phyloP scores from a whole-genome alignment of 345 rosid species.

The Diplotaxis tenuifolia region DNA sequence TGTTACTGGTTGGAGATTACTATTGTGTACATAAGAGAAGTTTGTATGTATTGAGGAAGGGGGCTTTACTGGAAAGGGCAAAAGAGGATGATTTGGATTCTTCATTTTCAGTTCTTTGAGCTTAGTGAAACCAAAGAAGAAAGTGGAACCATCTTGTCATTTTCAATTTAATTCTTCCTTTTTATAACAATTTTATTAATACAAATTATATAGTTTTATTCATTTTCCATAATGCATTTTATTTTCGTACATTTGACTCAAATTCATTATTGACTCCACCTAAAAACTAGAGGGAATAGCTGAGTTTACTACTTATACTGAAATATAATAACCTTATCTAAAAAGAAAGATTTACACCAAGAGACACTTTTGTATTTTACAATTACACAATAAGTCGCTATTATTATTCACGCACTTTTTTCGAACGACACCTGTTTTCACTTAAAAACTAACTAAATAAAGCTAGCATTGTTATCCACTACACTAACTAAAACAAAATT shows the following conservation, averaged over 20 bases:
- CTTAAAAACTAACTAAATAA: no score
- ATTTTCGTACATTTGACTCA: neutral
- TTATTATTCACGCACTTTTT: no score
- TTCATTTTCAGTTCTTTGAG: conserved; percentile 13
- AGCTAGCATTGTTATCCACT: no score
- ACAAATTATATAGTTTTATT: conserved; percentile 1
- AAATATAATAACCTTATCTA: no score
- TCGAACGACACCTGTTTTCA: no score
- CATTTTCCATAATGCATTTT: neutral
- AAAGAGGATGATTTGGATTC: conserved; percentile 35
- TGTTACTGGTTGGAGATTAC: conserved; percentile 24
- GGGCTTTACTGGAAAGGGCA: conserved; percentile 18
- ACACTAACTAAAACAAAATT: no score
- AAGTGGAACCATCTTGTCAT: conserved; percentile 32
- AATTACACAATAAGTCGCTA: no score
- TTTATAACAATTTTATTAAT: conserved; percentile 23
- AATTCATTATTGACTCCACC: neutral
- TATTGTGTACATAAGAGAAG: conserved; percentile 38
- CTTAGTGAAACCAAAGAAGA: conserved; percentile 18
- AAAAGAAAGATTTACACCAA: no score
- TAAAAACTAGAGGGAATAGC: neutral
- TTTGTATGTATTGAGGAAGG: conserved; percentile 30
- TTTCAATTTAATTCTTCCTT: conserved; percentile 21
- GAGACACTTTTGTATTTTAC: no score
- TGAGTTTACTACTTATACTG: neutral